Evolutionary conservation across 2,329 filamentous ascomycete species (phyloP).

Genomic region (Cercospora sesami): DNA sequence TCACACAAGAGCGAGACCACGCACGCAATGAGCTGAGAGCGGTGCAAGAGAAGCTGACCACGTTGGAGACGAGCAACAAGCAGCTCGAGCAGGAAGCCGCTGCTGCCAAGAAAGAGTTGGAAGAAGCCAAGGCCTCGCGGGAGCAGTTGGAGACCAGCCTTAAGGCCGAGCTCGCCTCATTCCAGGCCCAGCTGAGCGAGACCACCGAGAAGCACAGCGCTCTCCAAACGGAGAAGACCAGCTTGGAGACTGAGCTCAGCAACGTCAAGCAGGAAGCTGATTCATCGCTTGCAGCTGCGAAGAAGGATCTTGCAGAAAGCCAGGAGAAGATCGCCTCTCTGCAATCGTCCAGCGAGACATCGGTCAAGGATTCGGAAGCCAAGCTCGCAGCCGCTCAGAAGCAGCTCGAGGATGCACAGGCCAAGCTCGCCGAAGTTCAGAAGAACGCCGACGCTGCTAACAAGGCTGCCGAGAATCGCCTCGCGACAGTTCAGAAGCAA

Average conservation of each 20-base stretch:
- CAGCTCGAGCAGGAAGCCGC: slow-evolving; percentile 19
- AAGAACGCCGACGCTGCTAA: slow-evolving; percentile 14
- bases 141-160: slow-evolving; percentile 19
- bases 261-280: slow-evolving; percentile 21
- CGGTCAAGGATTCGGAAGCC: slow-evolving; percentile 18
- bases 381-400: slow-evolving; percentile 20
- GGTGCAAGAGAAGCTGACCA: slow-evolving; percentile 19
- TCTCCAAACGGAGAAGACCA: slow-evolving; percentile 18
- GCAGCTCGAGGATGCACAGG: slow-evolving; percentile 23
- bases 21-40: slow-evolving; percentile 25
- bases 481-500: slow-evolving; percentile 20
- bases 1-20: slow-evolving; percentile 29
- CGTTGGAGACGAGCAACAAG: slow-evolving; percentile 15
- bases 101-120: slow-evolving; percentile 20
- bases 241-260: slow-evolving; percentile 17
- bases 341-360: slow-evolving; percentile 18
- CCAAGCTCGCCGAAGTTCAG: slow-evolving; percentile 21
- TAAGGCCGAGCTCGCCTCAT: slow-evolving; percentile 20
- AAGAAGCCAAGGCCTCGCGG: slow-evolving; percentile 17
- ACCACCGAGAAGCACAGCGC: slow-evolving; percentile 16
- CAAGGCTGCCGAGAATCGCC: slow-evolving; percentile 16
- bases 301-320: slow-evolving; percentile 21
- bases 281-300: slow-evolving; percentile 17
- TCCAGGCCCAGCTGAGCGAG: slow-evolving; percentile 18
- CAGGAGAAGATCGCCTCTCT: slow-evolving; percentile 17